Conservation (phyloP, 1,139 yeast species). For the Pichia norvegensis region DNA sequence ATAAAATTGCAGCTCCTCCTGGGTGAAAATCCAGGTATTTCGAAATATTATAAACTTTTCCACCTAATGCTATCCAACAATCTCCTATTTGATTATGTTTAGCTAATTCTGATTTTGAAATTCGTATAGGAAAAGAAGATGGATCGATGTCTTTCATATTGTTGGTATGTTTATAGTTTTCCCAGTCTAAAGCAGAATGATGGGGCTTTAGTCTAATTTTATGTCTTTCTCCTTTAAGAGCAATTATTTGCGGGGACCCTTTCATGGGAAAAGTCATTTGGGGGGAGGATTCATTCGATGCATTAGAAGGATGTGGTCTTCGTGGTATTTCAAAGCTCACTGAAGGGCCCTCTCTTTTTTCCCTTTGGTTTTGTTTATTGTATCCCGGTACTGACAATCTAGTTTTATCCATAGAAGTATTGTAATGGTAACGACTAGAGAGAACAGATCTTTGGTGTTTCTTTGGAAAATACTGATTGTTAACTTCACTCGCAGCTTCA, state of each 20-base stretch:
- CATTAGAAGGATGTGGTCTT: background rate
- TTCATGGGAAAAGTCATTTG: conserved; percentile 7
- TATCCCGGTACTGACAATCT: background rate
- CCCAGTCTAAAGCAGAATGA: conserved; percentile 87
- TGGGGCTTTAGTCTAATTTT: conserved; percentile 71
- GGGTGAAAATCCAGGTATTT: conserved; percentile 84
- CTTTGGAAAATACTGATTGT: too few species aligned
- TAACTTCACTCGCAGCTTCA: too few species aligned
- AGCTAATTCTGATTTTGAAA: conserved; percentile 52
- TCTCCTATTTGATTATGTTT: conserved; percentile 54
- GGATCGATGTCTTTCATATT: conserved; percentile 31
- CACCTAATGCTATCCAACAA: conserved; percentile 80
- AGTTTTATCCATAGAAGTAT: background rate
- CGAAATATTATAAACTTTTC: conserved; percentile 78
- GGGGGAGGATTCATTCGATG: background rate
- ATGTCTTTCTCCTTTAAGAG: conserved; percentile 23
- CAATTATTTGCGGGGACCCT: conserved; percentile 8
- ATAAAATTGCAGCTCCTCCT: conserved; percentile 76
- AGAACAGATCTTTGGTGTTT: too few species aligned
- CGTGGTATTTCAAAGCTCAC: background rate
- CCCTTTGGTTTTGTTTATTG: too few species aligned
- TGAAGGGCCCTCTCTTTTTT: background rate
- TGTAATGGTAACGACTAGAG: too few species aligned
- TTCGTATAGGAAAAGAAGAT: conserved; percentile 37
- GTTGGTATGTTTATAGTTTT: conserved; percentile 38